These are phyloP conservation scores for Verbena officinalis DNA, from an alignment of 257 asterid genomes.

Conservation along the genomic window DNA sequence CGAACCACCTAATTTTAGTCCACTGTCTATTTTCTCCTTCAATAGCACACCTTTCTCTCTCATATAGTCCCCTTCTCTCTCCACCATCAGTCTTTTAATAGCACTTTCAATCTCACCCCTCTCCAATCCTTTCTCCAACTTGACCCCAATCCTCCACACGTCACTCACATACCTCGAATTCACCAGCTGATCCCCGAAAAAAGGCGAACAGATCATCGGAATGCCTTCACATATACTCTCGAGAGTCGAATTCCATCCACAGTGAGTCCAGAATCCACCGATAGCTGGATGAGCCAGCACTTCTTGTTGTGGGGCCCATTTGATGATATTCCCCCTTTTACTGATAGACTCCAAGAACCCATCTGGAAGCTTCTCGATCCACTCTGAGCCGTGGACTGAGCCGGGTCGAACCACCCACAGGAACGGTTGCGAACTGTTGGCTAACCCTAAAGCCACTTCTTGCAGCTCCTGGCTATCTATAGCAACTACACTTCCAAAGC, in stretches of 20 bases:
- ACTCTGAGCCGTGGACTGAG: slow-evolving; percentile 22
- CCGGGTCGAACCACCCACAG: slow-evolving; percentile 49
- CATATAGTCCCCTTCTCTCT: slow-evolving; percentile 39
- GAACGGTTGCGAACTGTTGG: slow-evolving; percentile 37
- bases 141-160: slow-evolving; percentile 44
- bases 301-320: slow-evolving; percentile 49
- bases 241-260: slow-evolving; percentile 45
- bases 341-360: slow-evolving; percentile 31
- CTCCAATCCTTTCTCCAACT: slow-evolving; percentile 33
- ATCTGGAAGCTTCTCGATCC: slow-evolving; percentile 32
- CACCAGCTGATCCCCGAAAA: slow-evolving; percentile 41
- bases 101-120: slow-evolving; percentile 27
- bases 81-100: slow-evolving; percentile 33
- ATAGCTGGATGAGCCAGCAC: slow-evolving; percentile 36
- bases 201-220: slow-evolving; percentile 47
- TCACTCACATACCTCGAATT: slow-evolving; percentile 45
- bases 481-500: slow-evolving; percentile 49
- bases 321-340: slow-evolving; percentile 32
- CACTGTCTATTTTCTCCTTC: slow-evolving; percentile 33
- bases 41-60: slow-evolving; percentile 20
- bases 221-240: slow-evolving; percentile 43
- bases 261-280: slow-evolving; percentile 42
- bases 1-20: slow-evolving; percentile 32
- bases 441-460: slow-evolving; percentile 44
- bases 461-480: slow-evolving; percentile 27